phyloP scores from a whole-genome alignment of 108 stramenopile genomes.

The Cyclotella choctawhatcheeana region DNA sequence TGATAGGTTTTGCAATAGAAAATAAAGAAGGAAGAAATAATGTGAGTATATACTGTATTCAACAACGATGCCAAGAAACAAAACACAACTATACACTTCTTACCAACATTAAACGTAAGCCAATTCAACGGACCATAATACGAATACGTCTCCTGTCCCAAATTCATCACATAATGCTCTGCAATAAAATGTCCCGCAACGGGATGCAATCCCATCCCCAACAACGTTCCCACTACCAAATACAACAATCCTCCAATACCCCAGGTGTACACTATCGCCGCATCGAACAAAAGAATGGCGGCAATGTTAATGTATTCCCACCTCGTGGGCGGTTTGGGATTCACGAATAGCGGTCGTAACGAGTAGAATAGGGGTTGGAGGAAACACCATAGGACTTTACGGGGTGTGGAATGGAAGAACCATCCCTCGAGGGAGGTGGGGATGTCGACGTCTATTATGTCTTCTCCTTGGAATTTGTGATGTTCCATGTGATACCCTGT shows the following conservation, averaged over 20 bases:
- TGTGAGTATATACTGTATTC: background rate
- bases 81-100: background rate
- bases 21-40: background rate
- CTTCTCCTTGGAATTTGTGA: constrained; percentile 88
- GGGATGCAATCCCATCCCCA: constrained; percentile 93
- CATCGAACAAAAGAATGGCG: constrained; percentile 65
- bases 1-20: background rate
- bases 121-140: constrained; percentile 94
- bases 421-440: constrained; percentile 81
- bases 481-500: constrained; percentile 93
- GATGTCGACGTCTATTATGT: constrained; percentile 89
- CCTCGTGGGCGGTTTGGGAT: constrained; percentile 72
- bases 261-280: constrained; percentile 57
- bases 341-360: constrained; percentile 80
- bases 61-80: too few species aligned
- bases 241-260: constrained; percentile 78
- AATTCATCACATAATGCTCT: constrained; percentile 90
- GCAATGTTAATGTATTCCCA: constrained; percentile 72
- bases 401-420: constrained; percentile 67
- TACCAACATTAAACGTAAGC: constrained; percentile 85
- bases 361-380: constrained; percentile 90
- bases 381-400: constrained; percentile 86
- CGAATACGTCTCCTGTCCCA: constrained; percentile 87
- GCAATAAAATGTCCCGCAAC: constrained; percentile 96
- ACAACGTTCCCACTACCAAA: constrained; percentile 75